phyloP scores from a whole-genome alignment of 805 yeast genomes.

The Candida caryicola region DNA sequence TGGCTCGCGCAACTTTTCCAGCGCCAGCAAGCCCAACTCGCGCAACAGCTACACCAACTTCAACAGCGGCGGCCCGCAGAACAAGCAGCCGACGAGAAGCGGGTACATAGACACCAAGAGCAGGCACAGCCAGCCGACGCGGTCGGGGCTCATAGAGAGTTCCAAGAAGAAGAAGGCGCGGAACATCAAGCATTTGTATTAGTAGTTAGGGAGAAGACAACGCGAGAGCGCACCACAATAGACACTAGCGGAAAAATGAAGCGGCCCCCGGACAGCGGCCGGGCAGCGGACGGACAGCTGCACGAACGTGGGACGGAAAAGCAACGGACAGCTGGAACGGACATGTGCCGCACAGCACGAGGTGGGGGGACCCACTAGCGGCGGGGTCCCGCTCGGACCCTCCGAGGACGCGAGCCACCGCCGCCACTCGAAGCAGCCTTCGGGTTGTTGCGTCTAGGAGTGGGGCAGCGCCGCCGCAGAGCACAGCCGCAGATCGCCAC shows the following conservation, averaged over 20 bases:
- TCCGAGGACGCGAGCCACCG: no score
- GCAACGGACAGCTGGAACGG: no score
- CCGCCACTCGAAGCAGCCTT: no score
- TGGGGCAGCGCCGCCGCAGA: no score
- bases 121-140: slow-evolving; percentile 13
- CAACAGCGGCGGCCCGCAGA: slow-evolving; percentile 9
- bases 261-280: no score
- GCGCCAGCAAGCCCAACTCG: slow-evolving; percentile 4
- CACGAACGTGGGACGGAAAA: no score
- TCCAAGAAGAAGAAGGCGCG: slow-evolving; percentile 9
- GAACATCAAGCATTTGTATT: slow-evolving; percentile 11
- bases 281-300: no score
- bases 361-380: no score
- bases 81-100: slow-evolving; percentile 6
- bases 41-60: slow-evolving; percentile 10
- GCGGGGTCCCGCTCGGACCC: no score
- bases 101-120: slow-evolving; percentile 6
- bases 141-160: slow-evolving; percentile 23
- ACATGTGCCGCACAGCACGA: no score
- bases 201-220: not conserved
- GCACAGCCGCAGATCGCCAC: no score
- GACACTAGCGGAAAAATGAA: not conserved
- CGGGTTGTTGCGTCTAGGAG: no score
- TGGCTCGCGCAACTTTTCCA: slow-evolving; percentile 1
- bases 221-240: not conserved